Evolutionary conservation across 2,329 filamentous ascomycete species (phyloP), one percentile per base, ranked within the genome.

Genomic region (Fusarium hostae): DNA sequence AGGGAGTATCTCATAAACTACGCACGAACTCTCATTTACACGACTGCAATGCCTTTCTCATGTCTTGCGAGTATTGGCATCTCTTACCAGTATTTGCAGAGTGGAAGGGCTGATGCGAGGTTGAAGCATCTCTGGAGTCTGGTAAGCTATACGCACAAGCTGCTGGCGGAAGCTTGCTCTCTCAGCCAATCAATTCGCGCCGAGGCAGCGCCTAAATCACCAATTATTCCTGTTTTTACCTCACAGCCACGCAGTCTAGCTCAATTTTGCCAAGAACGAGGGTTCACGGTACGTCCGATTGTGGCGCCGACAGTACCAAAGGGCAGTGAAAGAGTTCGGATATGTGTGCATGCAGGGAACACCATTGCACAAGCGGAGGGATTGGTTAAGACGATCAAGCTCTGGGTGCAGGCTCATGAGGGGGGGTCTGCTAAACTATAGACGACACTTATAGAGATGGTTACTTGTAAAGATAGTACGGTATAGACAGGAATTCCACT

Each of bases 1-100:
- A 83, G 90, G 28, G 81, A 87, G 2, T 94, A 93, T 69, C 83
- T 94, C 56, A 87, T 94, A 79, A 94, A 94, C 76, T 94, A 94
- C 75, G 91, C 92, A 1, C 87, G 91, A n/a, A 90, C 87, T 3
- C 81, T 94, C 44, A 93, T 94, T 59, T 94, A 93, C 78, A 93
- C 91, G 0, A 94, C 91, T 0, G 90, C 91, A 34, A 86, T 92
- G 81, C 86, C 89, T 0, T 88, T 89, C 43, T 87, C 90, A 0
- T 84, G 86, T 3, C 83, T 92, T 3, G 87, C 87, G 0, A 86
- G 86, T 18, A 90, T 92, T 57, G 82, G 84, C 44, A 84, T 87
- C 1, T 84, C 86, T 0, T 92, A 91, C 74, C 83, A 85, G 11
- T 85, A 90, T 35, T 81, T 93, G n/a, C 77, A 76, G 12, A 78